A percentile compares a stretch with the other conserved stretches of the same genome.
These are phyloP conservation scores for Penicillium dipodomyicola DNA, from an alignment of 495 filamentous ascomycete genomes.

Conservation along the genomic window DNA sequence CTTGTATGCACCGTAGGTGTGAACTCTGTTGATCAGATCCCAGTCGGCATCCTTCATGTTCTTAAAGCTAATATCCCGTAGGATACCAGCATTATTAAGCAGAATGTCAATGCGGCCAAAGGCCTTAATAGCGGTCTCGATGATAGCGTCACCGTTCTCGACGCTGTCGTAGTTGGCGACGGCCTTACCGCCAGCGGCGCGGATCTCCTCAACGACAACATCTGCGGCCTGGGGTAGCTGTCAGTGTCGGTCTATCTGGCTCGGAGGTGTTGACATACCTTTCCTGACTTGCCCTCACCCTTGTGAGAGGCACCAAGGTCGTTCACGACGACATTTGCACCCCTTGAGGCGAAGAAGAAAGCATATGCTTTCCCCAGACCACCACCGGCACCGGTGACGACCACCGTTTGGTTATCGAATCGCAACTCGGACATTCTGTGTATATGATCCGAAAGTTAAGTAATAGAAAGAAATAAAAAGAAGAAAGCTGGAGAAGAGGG, in stretches of 20 bases:
- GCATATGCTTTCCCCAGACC: constrained; percentile 92
- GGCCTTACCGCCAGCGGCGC: constrained; percentile 87
- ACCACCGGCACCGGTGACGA: constrained; percentile 95
- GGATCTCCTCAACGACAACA: constrained; percentile 93
- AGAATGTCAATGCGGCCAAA: constrained; percentile 94
- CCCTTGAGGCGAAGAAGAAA: constrained; percentile 84
- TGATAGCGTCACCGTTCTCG: constrained; percentile 89
- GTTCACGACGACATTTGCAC: constrained; percentile 96
- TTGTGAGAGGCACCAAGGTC: constrained; percentile 93
- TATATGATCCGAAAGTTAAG: constrained; percentile 20
- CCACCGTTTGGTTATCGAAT: constrained; percentile 94
- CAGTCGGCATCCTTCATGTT: constrained; percentile 98
- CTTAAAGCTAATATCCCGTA: constrained; percentile 96
- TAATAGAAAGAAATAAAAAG: constrained; percentile 21
- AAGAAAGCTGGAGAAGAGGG: constrained; percentile 27
- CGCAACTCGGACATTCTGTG: constrained; percentile 74
- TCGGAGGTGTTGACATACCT: constrained; percentile 50
- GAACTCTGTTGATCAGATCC: constrained; percentile 91
- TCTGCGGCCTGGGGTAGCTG: constrained; percentile 70
- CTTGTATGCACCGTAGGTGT: constrained; percentile 95
- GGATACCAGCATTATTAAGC: constrained; percentile 97
- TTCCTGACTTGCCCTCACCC: constrained; percentile 85
- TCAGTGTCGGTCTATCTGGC: constrained; percentile 19
- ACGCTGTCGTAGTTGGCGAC: constrained; percentile 99
- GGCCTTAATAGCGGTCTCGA: constrained; percentile 89